Conservation (phyloP, 2,329 filamentous ascomycete genomes). For the Phyllosticta citriasiana region DNA sequence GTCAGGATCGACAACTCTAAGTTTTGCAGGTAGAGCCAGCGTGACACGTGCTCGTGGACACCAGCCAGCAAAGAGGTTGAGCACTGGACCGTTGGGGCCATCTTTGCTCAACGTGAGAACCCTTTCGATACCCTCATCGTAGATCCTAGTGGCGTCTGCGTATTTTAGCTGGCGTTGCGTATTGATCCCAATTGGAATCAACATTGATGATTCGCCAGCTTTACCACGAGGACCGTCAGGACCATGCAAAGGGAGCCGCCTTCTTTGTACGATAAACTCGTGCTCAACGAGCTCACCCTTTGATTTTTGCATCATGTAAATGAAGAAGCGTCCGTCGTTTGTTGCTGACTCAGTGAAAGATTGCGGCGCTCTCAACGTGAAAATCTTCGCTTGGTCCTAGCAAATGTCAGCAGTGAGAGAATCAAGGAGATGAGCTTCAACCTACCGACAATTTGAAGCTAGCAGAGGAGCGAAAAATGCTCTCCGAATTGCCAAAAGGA, state of each 20-base stretch:
- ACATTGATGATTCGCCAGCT: constrained; percentile 19
- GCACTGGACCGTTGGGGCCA: constrained; percentile 14
- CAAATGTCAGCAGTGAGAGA: not conserved
- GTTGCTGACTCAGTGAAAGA: constrained; percentile 25
- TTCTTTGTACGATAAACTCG: constrained; percentile 27
- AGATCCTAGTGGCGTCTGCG: constrained; percentile 23
- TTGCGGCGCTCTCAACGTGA: constrained; percentile 24
- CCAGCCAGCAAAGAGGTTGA: constrained; percentile 28
- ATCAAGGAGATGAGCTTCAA: not conserved
- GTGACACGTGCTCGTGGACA: constrained; percentile 24
- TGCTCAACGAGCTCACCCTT: constrained; percentile 25
- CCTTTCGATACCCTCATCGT: constrained; percentile 23
- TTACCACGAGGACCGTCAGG: constrained; percentile 15
- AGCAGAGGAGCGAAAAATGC: constrained; percentile 8
- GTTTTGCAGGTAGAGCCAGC: constrained; percentile 1
- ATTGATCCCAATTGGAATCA: constrained; percentile 24
- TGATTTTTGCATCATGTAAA: constrained; percentile 28
- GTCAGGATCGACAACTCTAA: constrained; percentile 26
- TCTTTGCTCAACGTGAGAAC: constrained; percentile 19
- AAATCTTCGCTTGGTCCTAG: constrained; percentile 18
- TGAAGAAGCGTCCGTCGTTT: constrained; percentile 24
- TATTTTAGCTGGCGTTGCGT: constrained; percentile 18
- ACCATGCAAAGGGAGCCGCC: constrained; percentile 21
- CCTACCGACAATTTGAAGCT: constrained; percentile 14
- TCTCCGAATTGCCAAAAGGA: constrained; percentile 12